Base-by-base conservation (phyloP, 805 yeast species). In the Sugiyamaella mastotermitis region DNA sequence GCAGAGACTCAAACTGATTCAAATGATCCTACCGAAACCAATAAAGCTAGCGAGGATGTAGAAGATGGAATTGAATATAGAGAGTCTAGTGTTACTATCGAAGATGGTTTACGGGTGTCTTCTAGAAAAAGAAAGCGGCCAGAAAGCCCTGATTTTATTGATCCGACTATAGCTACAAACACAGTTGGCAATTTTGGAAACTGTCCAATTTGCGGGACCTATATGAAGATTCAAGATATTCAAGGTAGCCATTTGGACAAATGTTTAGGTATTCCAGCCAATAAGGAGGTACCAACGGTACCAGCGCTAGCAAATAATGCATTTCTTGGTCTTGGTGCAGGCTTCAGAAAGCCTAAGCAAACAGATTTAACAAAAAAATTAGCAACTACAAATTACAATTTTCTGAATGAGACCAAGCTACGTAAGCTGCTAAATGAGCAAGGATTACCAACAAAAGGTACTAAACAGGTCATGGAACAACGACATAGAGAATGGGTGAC, bases 401-500 rank as follows among this genome's bases (percentile, higher is more conserved):
- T 83, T 0, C 60, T 83, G 42, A 62, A 78, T 3, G 73, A 76
- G 1, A 57, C 76, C 2, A 77, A 78, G 49, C 61, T 87, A 9
- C 78, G 78, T 47, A 76, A 74, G 32, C 78, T 77, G 52, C 61
- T 88, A 11, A 36, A 65, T 1, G 66, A 71, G 5, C 55, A 74
- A 16, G 74, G 74, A 10, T 57, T 88, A 5, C 72, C 87, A 0
- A 66, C 76, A 0, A 57, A 55, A 7, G 97, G 97, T 0, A 59
- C 80, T 1, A 66, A 84, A 43, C 61, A 60, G 11, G 79, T 74
- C 46, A 52, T 87, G 49, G 88, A 83, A 43, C 60, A 71, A 14
- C 61, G 97, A 28, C 83, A 83, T 53, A 79, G 76, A 45, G 90
- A 87, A 47, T 88, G 78, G 63, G 76, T 81, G 40, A 74, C 78